Evolutionary conservation across 345 rosid species (phyloP).

Genomic region (Syzygium aromaticum): DNA sequence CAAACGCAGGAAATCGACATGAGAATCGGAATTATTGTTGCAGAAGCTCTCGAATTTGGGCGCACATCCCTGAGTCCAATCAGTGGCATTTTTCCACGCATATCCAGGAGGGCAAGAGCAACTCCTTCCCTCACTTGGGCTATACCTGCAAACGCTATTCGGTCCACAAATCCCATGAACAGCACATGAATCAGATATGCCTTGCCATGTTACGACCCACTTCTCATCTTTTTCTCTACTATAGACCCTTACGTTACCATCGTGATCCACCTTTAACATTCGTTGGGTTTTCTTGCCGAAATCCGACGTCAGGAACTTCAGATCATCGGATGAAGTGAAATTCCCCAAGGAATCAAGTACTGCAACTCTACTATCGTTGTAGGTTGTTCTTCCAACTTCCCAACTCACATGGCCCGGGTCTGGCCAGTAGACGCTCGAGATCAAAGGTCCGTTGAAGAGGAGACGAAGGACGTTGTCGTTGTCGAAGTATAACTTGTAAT

Average conservation of each 20-base stretch:
- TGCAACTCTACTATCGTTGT: slow-evolving; percentile 17
- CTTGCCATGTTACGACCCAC: too few species aligned
- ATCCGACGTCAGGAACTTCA: background rate
- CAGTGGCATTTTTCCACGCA: too few species aligned
- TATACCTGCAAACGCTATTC: too few species aligned
- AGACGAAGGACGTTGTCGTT: slow-evolving; percentile 10
- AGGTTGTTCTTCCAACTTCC: slow-evolving; percentile 11
- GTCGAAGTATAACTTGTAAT: too few species aligned
- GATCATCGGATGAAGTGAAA: slow-evolving; percentile 13
- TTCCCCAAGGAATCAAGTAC: slow-evolving; percentile 6
- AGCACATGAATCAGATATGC: too few species aligned
- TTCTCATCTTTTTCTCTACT: background rate
- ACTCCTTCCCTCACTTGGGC: background rate
- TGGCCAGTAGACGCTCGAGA: too few species aligned
- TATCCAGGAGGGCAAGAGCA: too few species aligned
- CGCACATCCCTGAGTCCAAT: background rate
- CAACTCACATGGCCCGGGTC: too few species aligned
- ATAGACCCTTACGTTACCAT: slow-evolving; percentile 7
- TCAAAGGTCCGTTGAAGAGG: too few species aligned
- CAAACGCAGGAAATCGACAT: background rate
- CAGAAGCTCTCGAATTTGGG: background rate
- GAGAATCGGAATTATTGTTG: background rate
- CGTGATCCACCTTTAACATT: too few species aligned
- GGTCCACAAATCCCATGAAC: too few species aligned
- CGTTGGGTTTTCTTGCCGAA: too few species aligned